Conservation (phyloP, 106 monocot species). For the Phalaenopsis aphrodite region DNA sequence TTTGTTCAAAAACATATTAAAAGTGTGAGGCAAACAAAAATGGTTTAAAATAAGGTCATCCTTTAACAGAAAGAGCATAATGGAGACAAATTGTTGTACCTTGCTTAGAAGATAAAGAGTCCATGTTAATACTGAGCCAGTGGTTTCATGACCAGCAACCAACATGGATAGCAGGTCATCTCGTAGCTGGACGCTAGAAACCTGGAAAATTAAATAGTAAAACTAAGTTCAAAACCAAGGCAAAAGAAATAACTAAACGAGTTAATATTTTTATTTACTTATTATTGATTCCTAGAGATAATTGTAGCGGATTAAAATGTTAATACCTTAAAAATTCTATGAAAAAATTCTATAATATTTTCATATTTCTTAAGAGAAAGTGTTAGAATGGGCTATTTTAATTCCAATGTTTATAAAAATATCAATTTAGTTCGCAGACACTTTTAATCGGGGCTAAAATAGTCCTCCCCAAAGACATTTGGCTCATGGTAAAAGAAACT, state of each 20-base stretch:
- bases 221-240: no score
- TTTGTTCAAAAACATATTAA: no score
- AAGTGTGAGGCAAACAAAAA: no score
- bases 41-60: no score
- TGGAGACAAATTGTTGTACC: slow-evolving; percentile 30
- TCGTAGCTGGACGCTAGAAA: slow-evolving; percentile 79
- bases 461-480: no score
- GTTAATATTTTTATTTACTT: background rate
- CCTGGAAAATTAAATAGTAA: slow-evolving; percentile 36
- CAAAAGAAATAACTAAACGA: background rate
- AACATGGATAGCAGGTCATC: slow-evolving; percentile 96
- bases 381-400: no score
- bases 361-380: no score
- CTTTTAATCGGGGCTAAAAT: no score
- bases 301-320: background rate
- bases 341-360: background rate
- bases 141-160: slow-evolving; percentile 98
- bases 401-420: no score
- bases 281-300: background rate
- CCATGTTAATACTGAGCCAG: slow-evolving; percentile 96
- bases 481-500: no score
- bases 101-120: slow-evolving; percentile 91
- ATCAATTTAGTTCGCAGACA: no score
- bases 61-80: background rate
- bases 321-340: background rate